These are phyloP conservation scores for Pythium graminicola DNA, from an alignment of 352 stramenopile species.

Conservation along the genomic window DNA sequence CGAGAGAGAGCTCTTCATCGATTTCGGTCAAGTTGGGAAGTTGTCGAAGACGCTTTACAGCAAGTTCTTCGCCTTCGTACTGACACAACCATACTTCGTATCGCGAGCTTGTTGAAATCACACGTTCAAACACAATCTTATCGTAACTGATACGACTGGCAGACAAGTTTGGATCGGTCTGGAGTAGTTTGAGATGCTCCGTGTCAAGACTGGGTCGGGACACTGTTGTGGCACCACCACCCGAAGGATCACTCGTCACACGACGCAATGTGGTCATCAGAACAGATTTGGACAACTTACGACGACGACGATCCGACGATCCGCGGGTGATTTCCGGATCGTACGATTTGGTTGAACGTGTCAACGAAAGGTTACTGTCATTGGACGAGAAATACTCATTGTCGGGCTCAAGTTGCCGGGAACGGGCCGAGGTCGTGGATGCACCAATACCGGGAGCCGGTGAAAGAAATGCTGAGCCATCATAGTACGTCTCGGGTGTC, in stretches of 20 bases:
- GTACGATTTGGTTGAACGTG: constrained; percentile 7
- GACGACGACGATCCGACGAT: constrained; percentile 13
- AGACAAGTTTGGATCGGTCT: constrained; percentile 25
- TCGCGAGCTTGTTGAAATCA: constrained; percentile 18
- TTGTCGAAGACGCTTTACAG: constrained; percentile 36
- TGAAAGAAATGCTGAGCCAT: constrained; percentile 17
- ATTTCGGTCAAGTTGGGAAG: constrained; percentile 24
- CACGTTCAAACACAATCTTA: constrained; percentile 26
- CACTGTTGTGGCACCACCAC: background rate
- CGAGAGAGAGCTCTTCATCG: constrained; percentile 11
- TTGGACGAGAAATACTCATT: constrained; percentile 22
- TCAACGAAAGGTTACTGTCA: constrained; percentile 10
- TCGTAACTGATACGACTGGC: constrained; percentile 23
- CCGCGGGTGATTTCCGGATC: constrained; percentile 6
- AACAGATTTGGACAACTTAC: constrained; percentile 15
- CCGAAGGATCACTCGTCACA: constrained; percentile 18
- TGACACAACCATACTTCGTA: constrained; percentile 46
- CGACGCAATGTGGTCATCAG: constrained; percentile 20
- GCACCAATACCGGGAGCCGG: constrained; percentile 11
- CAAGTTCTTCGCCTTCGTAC: constrained; percentile 34
- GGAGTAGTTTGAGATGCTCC: constrained; percentile 23
- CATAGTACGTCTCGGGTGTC: constrained; percentile 17
- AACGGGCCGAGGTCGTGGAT: constrained; percentile 1
- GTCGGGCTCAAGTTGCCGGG: constrained; percentile 11
- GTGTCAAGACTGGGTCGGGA: constrained; percentile 20